Base-by-base conservation (phyloP, 2,329 filamentous ascomycete species). In the Talaromyces albobiverticillius region DNA sequence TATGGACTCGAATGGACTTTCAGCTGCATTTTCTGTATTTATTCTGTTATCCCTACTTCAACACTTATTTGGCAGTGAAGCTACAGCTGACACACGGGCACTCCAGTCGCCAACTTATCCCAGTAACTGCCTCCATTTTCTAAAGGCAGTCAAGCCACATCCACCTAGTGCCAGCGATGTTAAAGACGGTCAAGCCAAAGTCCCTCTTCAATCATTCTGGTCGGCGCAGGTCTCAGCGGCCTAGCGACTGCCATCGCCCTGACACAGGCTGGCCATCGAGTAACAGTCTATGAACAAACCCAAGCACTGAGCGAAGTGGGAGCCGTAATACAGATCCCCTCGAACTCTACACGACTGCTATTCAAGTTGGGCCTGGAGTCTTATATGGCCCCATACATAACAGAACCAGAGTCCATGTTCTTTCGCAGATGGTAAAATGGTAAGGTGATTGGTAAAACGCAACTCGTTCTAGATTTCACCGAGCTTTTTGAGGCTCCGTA, bases 231-330 rank as follows among this genome's bases (percentile, higher is more conserved):
- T 16, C 46, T 49, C 3, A 18, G 46, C 9, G 46, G 46, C 9
- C 31, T 49, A 2, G 26, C 46, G 5, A 49, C 46, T 2, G 46
- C 46, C 2, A 49, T 49, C 25, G 46, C 46, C 3, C 14, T 49
- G 16, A 18, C 26, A 8, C 20, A 18, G 14, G 16, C 3, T n/a
- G 34, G 34, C n/a, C 32, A 49, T 7, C 29, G 23, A 22, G 46
- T 77, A 10, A 68, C 61, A 0, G 65, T 77, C 0, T 63, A 72
- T 11, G 75, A 77, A 53, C 67, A 73, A 61, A 70, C 74, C 0
- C 32, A 59, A 0, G 56, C 60, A 3, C 61, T 77, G 0, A 67
- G 60, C 42, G 74, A 68, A 63, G 61, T 67, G 36, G 66, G 67
- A 16, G 67, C 66, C 16, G 67, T 66, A 7, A 67, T 68, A 23